phyloP scores from a whole-genome alignment of 257 asterid genomes.

The Ajuga chamaepitys region DNA sequence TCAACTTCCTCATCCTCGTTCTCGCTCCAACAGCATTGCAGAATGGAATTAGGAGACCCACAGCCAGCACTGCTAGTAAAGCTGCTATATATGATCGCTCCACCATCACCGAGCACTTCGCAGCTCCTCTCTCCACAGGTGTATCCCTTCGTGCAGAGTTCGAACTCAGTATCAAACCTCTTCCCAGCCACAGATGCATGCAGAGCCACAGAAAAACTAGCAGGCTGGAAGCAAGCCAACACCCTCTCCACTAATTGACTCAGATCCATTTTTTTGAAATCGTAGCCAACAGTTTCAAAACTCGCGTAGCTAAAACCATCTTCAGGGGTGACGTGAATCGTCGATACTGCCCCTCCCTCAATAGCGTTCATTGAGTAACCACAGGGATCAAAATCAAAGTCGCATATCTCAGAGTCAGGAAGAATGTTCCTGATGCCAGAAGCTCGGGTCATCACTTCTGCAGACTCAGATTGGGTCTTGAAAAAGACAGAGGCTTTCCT shows the following conservation, averaged over 20 bases:
- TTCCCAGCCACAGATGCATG: slow-evolving; percentile 38
- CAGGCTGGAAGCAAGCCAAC: slow-evolving; percentile 61
- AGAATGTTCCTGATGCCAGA: slow-evolving; percentile 73
- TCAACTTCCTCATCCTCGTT: slow-evolving; percentile 53
- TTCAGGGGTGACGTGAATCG: slow-evolving; percentile 73
- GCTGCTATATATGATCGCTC: slow-evolving; percentile 39
- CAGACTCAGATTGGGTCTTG: slow-evolving; percentile 58
- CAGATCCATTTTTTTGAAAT: slow-evolving; percentile 36
- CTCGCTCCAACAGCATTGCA: slow-evolving; percentile 59
- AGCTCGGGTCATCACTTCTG: slow-evolving; percentile 48
- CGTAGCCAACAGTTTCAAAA: slow-evolving; percentile 72
- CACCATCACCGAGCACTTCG: slow-evolving; percentile 45
- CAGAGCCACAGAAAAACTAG: slow-evolving; percentile 61
- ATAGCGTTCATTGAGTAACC: slow-evolving; percentile 85
- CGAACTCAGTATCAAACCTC: slow-evolving; percentile 23
- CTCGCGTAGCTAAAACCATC: slow-evolving; percentile 92
- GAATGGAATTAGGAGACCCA: slow-evolving; percentile 63
- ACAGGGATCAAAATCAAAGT: slow-evolving; percentile 78
- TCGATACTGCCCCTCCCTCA: slow-evolving; percentile 57
- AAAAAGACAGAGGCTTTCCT: slow-evolving; percentile 56
- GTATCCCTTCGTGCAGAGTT: slow-evolving; percentile 33
- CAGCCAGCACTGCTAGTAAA: slow-evolving; percentile 38
- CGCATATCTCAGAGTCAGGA: slow-evolving; percentile 59
- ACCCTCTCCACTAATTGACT: slow-evolving; percentile 53
- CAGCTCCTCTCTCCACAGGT: slow-evolving; percentile 41